Conservation (phyloP, 1,284 basidiomycete genomes). For the Cryptococcus deneoformans region DNA sequence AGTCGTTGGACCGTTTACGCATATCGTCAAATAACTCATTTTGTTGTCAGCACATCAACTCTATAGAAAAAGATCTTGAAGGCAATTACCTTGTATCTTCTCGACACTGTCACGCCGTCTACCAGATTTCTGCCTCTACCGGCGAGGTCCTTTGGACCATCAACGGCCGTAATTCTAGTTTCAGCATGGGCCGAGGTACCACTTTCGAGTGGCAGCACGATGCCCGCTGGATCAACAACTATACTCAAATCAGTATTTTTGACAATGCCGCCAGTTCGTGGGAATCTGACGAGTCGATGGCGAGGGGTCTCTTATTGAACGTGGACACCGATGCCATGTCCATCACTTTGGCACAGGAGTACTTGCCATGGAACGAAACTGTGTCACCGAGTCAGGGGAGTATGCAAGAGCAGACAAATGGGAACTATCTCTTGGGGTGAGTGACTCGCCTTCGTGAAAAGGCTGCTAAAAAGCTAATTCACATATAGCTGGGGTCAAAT, state of each 20-base stretch:
- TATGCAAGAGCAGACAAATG: conserved; percentile 20
- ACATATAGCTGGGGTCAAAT: conserved; percentile 15
- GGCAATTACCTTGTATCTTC: conserved; percentile 44
- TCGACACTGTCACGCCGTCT: conserved; percentile 37
- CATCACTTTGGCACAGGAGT: conserved; percentile 19
- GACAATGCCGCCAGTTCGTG: conserved; percentile 35
- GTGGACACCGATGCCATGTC: conserved; percentile 25
- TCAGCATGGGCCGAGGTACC: conserved; percentile 23
- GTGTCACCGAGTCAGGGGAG: conserved; percentile 30
- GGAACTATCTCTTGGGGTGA: conserved; percentile 25
- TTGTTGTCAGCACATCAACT: conserved; percentile 35
- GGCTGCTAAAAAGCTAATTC: not conserved
- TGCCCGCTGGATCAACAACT: conserved; percentile 25
- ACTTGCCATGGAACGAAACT: conserved; percentile 22
- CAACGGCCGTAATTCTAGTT: conserved; percentile 33
- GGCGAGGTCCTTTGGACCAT: conserved; percentile 40
- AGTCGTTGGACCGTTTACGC: not conserved
- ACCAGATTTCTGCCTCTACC: conserved; percentile 29
- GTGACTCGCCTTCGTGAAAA: not conserved
- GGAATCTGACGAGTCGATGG: conserved; percentile 12
- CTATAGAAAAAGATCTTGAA: conserved; percentile 32
- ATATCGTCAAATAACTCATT: not conserved
- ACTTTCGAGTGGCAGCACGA: conserved; percentile 35
- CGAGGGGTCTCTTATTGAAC: conserved; percentile 32
- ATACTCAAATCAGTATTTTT: conserved; percentile 27